Evolutionary conservation across 768 basidiomycete species (phyloP).

Genomic region (Coprinellus aureogranulatus): DNA sequence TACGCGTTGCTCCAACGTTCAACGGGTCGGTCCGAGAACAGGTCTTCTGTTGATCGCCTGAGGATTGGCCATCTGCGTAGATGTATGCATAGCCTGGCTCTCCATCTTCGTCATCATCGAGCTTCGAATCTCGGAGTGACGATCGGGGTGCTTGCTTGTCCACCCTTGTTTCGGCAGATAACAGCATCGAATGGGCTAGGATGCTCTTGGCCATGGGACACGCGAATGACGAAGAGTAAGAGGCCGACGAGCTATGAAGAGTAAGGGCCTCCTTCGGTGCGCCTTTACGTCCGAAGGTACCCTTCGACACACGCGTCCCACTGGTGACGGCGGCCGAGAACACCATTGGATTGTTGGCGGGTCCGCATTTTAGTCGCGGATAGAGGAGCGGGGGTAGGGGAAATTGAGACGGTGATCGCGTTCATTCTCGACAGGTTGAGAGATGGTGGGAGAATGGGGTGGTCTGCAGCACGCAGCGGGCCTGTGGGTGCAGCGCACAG

Average conservation of each 20-base stretch:
- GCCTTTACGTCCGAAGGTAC: not conserved
- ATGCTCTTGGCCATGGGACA: constrained; percentile 1
- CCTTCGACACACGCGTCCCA: not conserved
- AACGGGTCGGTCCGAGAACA: not conserved
- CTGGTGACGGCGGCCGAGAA: not conserved
- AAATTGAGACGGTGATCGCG: constrained; percentile 12
- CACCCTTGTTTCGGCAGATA: not conserved
- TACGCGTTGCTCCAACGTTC: too few relatives aligned
- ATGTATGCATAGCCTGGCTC: constrained; percentile 12
- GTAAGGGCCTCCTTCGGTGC: not conserved
- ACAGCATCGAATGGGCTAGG: constrained; percentile 1
- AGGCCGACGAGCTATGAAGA: constrained; percentile 4
- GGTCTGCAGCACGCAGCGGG: not conserved
- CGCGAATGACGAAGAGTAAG: constrained; percentile 9
- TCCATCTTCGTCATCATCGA: constrained; percentile 5
- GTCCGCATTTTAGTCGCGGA: constrained; percentile 5
- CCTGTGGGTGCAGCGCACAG: not conserved
- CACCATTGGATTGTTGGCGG: constrained; percentile 5
- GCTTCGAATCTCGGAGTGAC: constrained; percentile 4
- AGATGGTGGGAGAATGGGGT: constrained; percentile 5
- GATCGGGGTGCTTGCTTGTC: not conserved
- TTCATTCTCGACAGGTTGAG: constrained; percentile 9
- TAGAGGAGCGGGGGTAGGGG: constrained; percentile 1
- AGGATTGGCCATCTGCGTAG: not conserved
- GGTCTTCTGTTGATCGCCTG: not conserved